Evolutionary conservation across 1,284 basidiomycete genomes (phyloP), one percentile per base, ranked within the genome.

Genomic region (Microbotryomycetes sp.): DNA sequence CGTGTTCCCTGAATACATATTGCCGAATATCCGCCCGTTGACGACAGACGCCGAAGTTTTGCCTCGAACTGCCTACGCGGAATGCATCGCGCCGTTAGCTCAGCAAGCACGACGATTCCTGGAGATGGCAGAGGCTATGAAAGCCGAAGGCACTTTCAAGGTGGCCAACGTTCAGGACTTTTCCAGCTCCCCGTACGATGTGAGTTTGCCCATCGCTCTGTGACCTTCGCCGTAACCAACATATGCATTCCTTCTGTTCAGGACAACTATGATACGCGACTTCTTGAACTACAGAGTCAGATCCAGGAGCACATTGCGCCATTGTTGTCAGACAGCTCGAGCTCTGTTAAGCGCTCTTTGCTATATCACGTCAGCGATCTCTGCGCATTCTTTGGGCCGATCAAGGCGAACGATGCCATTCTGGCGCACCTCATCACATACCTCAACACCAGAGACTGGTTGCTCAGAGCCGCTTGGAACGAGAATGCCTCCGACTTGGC

Each of bases 381-480:
- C 6, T 97, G 92, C 73, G 85, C 91, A 56, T 97, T 98, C 78
- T 84, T 98, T 42, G 94, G 93, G 3, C 79, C 89, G 26, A 87
- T 91, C 73, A 88, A 86, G 73, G 94, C 96, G 1, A 94, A 96
- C 76, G 93, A 98, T 70, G 88, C 94, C 3, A 80, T 99, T 6
- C 79, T 98, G 23, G 92, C 91, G 69, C 93, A 98, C 75, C 94
- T 98, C 86, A 93, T 98, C 74, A 98, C 96, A 0, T 98, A 97
- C 73, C 81, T 98, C 69, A 98, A 98, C 73, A 93, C 97, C 71
- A 80, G 89, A 12, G 74, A 77, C 31, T 97, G 94, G 93, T 77
- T 88, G 25, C 78, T 98, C 49, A 82, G 96, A 2, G 83, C 86
- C 67, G 89, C 90, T 0, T 97, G 98, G 75, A 97, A 97, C 72